Evolutionary conservation across 768 basidiomycete species (phyloP).

Genomic region (Cystofilobasidium ferigula): DNA sequence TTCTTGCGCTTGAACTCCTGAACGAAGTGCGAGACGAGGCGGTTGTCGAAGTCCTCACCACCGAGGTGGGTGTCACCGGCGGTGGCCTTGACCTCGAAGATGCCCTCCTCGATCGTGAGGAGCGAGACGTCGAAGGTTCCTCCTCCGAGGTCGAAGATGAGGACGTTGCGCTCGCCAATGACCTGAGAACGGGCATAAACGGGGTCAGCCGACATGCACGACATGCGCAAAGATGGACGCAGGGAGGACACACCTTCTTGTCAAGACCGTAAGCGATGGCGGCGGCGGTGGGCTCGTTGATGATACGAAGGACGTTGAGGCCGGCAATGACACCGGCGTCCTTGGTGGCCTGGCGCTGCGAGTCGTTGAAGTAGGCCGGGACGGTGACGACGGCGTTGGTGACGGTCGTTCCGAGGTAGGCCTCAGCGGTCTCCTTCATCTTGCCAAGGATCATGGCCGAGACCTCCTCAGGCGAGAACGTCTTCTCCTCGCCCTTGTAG

Average conservation of each 20-base stretch:
- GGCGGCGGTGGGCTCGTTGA: slow-evolving; percentile 28
- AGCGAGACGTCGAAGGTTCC: slow-evolving; percentile 44
- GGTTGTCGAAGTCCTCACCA: slow-evolving; percentile 97
- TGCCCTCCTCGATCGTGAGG: slow-evolving; percentile 89
- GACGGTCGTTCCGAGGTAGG: slow-evolving; percentile 45
- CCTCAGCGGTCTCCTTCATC: slow-evolving; percentile 63
- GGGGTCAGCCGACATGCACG: background rate
- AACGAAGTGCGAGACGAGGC: slow-evolving; percentile 91
- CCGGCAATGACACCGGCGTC: slow-evolving; percentile 27
- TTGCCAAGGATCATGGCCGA: slow-evolving; percentile 53
- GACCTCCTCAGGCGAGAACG: slow-evolving; percentile 52
- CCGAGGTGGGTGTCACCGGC: slow-evolving; percentile 97
- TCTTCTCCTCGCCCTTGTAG: slow-evolving; percentile 25
- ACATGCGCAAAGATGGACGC: no score
- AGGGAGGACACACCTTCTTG: slow-evolving; percentile 5
- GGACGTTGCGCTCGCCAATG: slow-evolving; percentile 26
- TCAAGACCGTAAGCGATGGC: slow-evolving; percentile 26
- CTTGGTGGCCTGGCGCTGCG: slow-evolving; percentile 96
- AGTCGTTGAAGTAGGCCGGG: slow-evolving; percentile 98
- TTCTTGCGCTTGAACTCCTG: slow-evolving; percentile 97
- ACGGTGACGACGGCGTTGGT: slow-evolving; percentile 40
- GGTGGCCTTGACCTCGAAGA: slow-evolving; percentile 46
- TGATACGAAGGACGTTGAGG: slow-evolving; percentile 28
- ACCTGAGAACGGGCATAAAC: slow-evolving; percentile 2
- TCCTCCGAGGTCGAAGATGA: slow-evolving; percentile 28